Conservation (phyloP, 2,329 filamentous ascomycete genomes). For the Cylindrodendrum hubeiense region DNA sequence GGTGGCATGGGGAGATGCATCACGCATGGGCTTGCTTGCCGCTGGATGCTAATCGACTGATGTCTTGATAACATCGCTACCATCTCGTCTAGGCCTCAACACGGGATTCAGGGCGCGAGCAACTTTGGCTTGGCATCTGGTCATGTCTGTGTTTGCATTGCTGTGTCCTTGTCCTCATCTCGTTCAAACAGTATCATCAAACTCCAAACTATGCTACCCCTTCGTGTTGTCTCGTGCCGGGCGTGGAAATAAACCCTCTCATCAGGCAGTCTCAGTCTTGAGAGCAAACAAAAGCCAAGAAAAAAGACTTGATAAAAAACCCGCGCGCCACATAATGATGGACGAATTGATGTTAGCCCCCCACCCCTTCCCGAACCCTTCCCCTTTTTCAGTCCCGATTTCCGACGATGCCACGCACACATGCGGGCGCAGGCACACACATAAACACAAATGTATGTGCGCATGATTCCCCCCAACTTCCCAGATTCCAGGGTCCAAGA, state of each 20-base stretch:
- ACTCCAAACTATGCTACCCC: constrained; percentile 23
- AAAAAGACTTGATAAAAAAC: constrained; percentile 26
- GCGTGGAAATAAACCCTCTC: constrained; percentile 5
- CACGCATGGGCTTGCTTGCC: background rate
- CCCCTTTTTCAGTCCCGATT: constrained; percentile 25
- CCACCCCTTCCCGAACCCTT: constrained; percentile 33
- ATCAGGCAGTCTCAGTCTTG: constrained; percentile 22
- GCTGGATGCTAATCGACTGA: background rate
- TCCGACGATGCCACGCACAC: constrained; percentile 25
- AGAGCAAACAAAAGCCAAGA: constrained; percentile 23
- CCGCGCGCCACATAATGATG: constrained; percentile 32
- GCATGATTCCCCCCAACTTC: constrained; percentile 12
- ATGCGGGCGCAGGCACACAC: background rate
- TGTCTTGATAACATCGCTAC: background rate
- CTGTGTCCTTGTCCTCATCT: background rate
- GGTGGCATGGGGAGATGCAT: background rate
- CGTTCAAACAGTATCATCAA: constrained; percentile 16
- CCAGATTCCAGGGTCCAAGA: constrained; percentile 13
- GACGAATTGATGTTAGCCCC: constrained; percentile 23
- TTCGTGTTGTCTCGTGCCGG: background rate
- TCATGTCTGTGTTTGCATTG: constrained; percentile 1
- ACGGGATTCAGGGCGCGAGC: background rate
- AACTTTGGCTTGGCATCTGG: background rate
- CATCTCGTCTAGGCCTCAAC: background rate
- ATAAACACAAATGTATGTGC: constrained; percentile 4